phyloP scores from a whole-genome alignment of 164 flowering plant genomes.

The Stephania yunnanensis region DNA sequence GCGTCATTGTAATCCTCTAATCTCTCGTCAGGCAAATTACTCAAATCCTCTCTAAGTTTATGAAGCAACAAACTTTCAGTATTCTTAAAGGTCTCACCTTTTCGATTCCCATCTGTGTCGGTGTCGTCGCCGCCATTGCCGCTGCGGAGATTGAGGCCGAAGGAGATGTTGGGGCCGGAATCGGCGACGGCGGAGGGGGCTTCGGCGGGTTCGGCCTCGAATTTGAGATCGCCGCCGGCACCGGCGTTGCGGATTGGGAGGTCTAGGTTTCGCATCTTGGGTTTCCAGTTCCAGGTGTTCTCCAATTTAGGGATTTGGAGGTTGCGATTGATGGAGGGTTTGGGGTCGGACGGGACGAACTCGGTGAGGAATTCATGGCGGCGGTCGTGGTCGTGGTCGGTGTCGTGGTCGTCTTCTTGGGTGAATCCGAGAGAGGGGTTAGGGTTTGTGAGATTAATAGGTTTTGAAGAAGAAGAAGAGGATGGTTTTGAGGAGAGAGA shows the following conservation, averaged over 20 bases:
- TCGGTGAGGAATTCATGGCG: conserved; percentile 41
- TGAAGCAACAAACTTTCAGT: conserved; percentile 33
- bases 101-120: not conserved
- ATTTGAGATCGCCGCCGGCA: conserved; percentile 25
- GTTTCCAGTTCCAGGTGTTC: conserved; percentile 48
- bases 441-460: conserved; percentile 11
- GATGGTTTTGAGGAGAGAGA: conserved; percentile 27
- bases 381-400: not conserved
- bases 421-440: conserved; percentile 12
- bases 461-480: conserved; percentile 14
- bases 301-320: conserved; percentile 46
- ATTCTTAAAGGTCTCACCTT: not conserved
- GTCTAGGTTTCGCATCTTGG: conserved; percentile 62
- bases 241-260: conserved; percentile 27
- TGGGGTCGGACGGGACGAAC: conserved; percentile 47
- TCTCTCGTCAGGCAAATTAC: conserved; percentile 51
- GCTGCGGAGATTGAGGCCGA: conserved; percentile 41
- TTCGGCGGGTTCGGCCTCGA: conserved; percentile 40
- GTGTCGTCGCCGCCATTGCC: not conserved
- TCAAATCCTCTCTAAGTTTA: conserved; percentile 50
- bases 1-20: conserved; percentile 44
- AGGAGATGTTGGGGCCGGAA: conserved; percentile 22
- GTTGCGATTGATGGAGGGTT: conserved; percentile 9
- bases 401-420: not conserved
- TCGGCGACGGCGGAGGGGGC: conserved; percentile 19